Percentiles rank a stretch among this genome's conserved stretches.
phyloP scores from a whole-genome alignment of 306 rosid genomes.

The Prunus mira region DNA sequence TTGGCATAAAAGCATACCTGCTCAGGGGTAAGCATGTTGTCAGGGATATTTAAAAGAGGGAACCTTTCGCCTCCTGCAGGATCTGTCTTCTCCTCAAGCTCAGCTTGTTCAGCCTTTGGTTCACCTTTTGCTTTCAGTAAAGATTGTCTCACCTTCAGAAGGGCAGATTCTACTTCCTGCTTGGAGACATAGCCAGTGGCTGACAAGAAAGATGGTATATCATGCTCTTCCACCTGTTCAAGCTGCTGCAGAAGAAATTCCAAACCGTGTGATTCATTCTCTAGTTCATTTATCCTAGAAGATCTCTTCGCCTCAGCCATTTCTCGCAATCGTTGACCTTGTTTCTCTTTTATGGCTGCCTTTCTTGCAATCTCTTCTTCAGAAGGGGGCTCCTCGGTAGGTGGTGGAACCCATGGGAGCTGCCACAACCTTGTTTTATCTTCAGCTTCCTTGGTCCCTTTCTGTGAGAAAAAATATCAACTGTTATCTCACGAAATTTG shows the following conservation, averaged over 20 bases:
- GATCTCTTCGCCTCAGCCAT: slow-evolving; percentile 98
- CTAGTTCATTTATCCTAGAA: slow-evolving; percentile 88
- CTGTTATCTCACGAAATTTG: slow-evolving; percentile 17
- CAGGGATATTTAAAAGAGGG: slow-evolving; percentile 74
- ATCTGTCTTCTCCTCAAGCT: slow-evolving; percentile 65
- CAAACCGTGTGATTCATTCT: slow-evolving; percentile 77
- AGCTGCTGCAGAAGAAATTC: slow-evolving; percentile 85
- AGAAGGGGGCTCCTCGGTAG: slow-evolving; percentile 89
- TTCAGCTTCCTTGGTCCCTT: slow-evolving; percentile 73
- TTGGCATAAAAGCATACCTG: slow-evolving; percentile 57
- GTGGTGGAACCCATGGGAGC: slow-evolving; percentile 97
- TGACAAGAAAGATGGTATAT: slow-evolving; percentile 64
- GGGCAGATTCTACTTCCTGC: slow-evolving; percentile 87
- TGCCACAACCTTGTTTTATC: slow-evolving; percentile 92
- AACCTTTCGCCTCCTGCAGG: slow-evolving; percentile 50
- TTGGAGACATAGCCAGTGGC: slow-evolving; percentile 81
- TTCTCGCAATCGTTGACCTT: slow-evolving; percentile 92
- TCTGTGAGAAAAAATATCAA: slow-evolving; percentile 38
- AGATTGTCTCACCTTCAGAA: slow-evolving; percentile 64
- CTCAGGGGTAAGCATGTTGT: slow-evolving; percentile 72
- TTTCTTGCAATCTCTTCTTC: slow-evolving; percentile 97
- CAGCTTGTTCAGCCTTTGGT: slow-evolving; percentile 68
- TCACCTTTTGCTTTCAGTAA: slow-evolving; percentile 90
- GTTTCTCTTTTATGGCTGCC: slow-evolving; percentile 92
- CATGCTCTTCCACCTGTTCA: slow-evolving; percentile 65